Evolutionary conservation across 495 filamentous ascomycete genomes (phyloP), one percentile per base, ranked within the genome.

Genomic region (Entonaema liquescens): DNA sequence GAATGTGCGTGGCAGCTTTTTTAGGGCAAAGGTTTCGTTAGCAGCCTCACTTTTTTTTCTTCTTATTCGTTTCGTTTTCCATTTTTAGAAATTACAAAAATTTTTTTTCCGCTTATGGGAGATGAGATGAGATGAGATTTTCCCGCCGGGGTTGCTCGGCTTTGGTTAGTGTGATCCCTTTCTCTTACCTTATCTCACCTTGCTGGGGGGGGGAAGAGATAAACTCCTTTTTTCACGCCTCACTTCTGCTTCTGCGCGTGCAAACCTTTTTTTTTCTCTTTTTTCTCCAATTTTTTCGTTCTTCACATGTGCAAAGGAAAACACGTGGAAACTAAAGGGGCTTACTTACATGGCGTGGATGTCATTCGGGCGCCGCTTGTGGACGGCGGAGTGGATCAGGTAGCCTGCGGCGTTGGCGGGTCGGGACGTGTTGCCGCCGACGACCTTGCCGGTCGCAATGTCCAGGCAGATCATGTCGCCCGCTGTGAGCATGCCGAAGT

Each of bases 341-440:
- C 9, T 5, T 50, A 65, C 70, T 68, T 68, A 73, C 70, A 73
- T 65, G 54, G 70, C 70, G 28, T 73, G 70, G 50, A 69, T 66
- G 59, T 76, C 52, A 62, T 87, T 80, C 9, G 84, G 85, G 12
- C 85, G 74, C 8, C 84, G 83, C 71, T 83, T 83, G 74, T 89
- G 87, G 25, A 89, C 84, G 40, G 83, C 83, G 19, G 79, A 80
- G 73, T 89, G 91, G 73, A 93, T 93, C 64, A 88, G 81, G 73
- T 90, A 92, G 2, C 89, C 91, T 4, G 91, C 89, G 23, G 88
- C 86, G 76, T 92, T 93, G 67, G 87, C 81, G 17, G 81, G 74
- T 25, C 75, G 76, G 6, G 75, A 79, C 38, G 70, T 77, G 53
- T 72, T 76, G 21, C 82, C 81, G 5, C 88, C 89, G 17, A 85